A percentile compares a stretch with the other conserved stretches of the same genome.
phyloP scores from a whole-genome alignment of 352 stramenopile species.

The Plasmopara halstedii region DNA sequence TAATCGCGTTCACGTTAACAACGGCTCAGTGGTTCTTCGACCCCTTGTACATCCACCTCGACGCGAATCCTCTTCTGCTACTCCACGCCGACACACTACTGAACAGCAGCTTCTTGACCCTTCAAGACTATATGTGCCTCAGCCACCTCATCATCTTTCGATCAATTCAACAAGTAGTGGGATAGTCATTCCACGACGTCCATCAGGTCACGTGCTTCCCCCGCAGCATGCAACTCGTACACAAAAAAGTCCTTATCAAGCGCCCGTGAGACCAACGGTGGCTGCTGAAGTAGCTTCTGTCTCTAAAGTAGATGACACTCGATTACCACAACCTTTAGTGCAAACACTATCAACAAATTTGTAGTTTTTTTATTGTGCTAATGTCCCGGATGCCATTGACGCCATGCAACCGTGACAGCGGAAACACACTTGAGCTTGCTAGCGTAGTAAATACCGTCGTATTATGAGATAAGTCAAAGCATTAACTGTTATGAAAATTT shows the following conservation, averaged over 20 bases:
- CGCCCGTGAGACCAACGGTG: neutral
- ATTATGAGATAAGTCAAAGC: too few relatives aligned
- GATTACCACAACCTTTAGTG: conserved; percentile 15
- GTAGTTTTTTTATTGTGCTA: too few relatives aligned
- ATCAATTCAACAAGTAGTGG: conserved; percentile 18
- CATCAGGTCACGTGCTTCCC: conserved; percentile 3
- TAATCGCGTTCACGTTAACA: conserved; percentile 17
- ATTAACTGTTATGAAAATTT: too few relatives aligned
- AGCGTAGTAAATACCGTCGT: too few relatives aligned
- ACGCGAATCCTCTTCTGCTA: conserved; percentile 11
- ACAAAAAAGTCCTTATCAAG: conserved; percentile 8
- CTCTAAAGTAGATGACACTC: conserved; percentile 23
- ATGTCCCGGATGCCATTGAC: too few relatives aligned
- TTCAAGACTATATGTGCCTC: conserved; percentile 1
- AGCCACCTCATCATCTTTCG: conserved; percentile 4
- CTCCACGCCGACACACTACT: conserved; percentile 7
- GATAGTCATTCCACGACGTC: conserved; percentile 15
- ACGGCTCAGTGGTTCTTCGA: conserved; percentile 19
- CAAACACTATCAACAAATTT: conserved; percentile 5
- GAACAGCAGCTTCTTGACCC: conserved; percentile 8
- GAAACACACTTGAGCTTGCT: too few relatives aligned
- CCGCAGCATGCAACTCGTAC: conserved; percentile 2
- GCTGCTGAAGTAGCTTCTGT: neutral
- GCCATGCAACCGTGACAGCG: too few relatives aligned
- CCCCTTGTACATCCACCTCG: conserved; percentile 17